Base-by-base conservation (phyloP, 164 flowering plant genomes). In the Akebia trifoliata region DNA sequence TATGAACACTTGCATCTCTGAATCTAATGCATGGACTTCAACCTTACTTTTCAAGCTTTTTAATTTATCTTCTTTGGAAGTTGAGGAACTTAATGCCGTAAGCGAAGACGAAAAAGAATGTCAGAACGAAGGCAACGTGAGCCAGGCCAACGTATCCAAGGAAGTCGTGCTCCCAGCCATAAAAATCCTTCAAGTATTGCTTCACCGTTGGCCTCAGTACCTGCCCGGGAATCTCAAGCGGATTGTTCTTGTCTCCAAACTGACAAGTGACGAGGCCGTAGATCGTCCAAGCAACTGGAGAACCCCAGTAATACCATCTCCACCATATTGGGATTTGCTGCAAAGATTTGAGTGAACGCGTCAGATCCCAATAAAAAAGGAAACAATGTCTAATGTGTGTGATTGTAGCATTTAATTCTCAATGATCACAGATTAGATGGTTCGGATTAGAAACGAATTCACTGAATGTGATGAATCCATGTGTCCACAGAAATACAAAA, bases 21-120 rank as follows among this genome's bases (percentile, higher is more conserved):
- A 50, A 32, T 17, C 26, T 64, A 44, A 30, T 36, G 50, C n/a
- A n/a, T n/a, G n/a, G 1, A 6, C 15, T 26, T 12, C 8, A 57
- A 35, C 34, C 3, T 17, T 9, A 4, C 20, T 35, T 24, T 51
- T 12, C 22, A 32, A 21, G 9, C 9, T 22, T 39, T 21, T 40
- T 43, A 8, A n/a, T n/a, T 67, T 63, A 88, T 75, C 89, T 78
- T 50, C 70, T 82, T 54, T 86, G 96, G 80, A 82, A 89, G 71
- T 89, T 89, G 47, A 86, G 68, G 74, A 61, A 78, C 76, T 78
- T 89, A 74, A 89, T 89, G 48, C 78, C 79, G 55, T 66, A 84
- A 2, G 81, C 87, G 58, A 89, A 89, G 32, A 79, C 79, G 12
- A 78, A 76, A 57, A 75, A 56, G 76, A 87, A 85, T 48, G 82